Evolutionary conservation across 2,329 filamentous ascomycete genomes (phyloP), one percentile per base, ranked within the genome.

Genomic region (Colletotrichum sojae): DNA sequence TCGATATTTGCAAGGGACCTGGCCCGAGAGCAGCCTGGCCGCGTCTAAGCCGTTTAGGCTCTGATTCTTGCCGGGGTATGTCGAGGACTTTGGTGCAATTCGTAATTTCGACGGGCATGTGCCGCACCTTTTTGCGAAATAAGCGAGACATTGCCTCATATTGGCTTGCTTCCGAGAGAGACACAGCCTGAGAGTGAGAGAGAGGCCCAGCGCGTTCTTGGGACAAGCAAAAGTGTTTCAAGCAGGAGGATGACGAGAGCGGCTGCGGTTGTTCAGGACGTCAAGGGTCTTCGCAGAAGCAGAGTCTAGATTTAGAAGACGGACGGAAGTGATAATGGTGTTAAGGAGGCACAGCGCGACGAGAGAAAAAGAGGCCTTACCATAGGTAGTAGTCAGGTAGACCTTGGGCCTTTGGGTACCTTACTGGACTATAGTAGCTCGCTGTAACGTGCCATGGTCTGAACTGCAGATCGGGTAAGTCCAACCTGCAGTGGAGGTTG

Each of bases 41-140:
- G 36, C 20, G n/a, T 55, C 66, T 43, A 55, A 60, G 49, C 49
- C 43, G 18, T 69, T 66, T 66, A 51, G 54, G 66, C 55, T 60
- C 60, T 60, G 49, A 6, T 40, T 18, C 40, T 51, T 49, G 55
- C 55, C 43, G 20, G 66, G 62, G 66, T 51, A 31, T 27, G 27
- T 60, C 49, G 55, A 13, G 65, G 54, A 54, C 59, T 64, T 64
- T 52, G 54, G 55, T 27, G 62, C 66, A 25, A 66, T 69, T 69
- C 66, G 62, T 51, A 69, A 69, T 69, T 51, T 69, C 49, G 25
- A 60, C 40, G 55, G 66, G 62, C 55, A 69, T 69, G 66, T 52
- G 31, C 61, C 31, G 61, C 62, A 66, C 18, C 40, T 43, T 36
- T 54, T 16, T 59, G 54, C 43, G 62, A 69, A 58, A 69, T 66